Evolutionary conservation across 768 basidiomycete genomes (phyloP).

Genomic region (Trametes maxima): DNA sequence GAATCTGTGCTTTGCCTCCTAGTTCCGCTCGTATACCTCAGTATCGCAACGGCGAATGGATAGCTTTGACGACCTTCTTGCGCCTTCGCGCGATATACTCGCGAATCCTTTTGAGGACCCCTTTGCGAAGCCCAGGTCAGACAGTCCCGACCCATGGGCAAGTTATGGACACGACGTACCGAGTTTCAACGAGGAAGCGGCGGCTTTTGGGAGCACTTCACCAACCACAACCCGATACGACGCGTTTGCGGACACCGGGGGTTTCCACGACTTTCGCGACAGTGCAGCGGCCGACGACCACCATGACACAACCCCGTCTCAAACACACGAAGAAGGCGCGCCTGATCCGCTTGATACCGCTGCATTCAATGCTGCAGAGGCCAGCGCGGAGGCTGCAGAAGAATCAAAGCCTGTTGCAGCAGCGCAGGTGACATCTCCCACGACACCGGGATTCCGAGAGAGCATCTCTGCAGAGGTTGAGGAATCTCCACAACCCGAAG

Average conservation of each 20-base stretch:
- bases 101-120: conserved; percentile 80
- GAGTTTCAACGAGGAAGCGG: conserved; percentile 19
- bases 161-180: conserved; percentile 48
- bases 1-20: not conserved
- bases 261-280: conserved; percentile 17
- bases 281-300: not conserved
- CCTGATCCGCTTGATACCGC: conserved; percentile 47
- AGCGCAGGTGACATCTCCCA: conserved; percentile 2
- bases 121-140: conserved; percentile 60
- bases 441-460: conserved; percentile 28
- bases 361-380: conserved; percentile 37
- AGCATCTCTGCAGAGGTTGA: conserved; percentile 28
- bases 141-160: conserved; percentile 79
- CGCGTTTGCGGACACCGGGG: conserved; percentile 21
- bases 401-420: conserved; percentile 13
- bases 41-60: conserved; percentile 50
- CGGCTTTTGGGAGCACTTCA: conserved; percentile 26
- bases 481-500: conserved; percentile 5
- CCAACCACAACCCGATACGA: conserved; percentile 23
- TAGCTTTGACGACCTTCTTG: conserved; percentile 75
- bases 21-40: not conserved
- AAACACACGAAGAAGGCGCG: conserved; percentile 17
- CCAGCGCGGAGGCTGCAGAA: conserved; percentile 10
- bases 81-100: conserved; percentile 55
- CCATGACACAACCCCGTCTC: not conserved